Evolutionary conservation across 2,329 filamentous ascomycete species (phyloP), one percentile per base, ranked within the genome.

Genomic region (Akanthomyces muscarius): DNA sequence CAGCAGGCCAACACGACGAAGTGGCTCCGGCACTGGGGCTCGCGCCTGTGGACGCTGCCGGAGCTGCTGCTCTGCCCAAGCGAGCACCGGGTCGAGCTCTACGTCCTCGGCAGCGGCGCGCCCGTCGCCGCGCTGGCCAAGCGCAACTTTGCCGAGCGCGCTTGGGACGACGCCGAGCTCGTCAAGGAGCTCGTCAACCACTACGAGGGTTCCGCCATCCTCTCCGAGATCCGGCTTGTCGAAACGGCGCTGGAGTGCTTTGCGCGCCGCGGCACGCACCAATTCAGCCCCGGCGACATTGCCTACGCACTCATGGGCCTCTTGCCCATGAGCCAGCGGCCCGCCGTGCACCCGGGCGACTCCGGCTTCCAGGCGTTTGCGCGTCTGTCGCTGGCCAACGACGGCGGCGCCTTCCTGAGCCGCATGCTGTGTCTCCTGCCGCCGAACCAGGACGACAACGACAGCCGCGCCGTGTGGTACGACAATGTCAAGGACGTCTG

Each of bases 251-350:
- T 69, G 3, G 45, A 25, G 28, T 81, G 78, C 64, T 70, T 81
- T 8, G 70, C 75, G 11, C 70, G 70, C 21, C 72, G 78, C 11
- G 62, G 73, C 2, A 79, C 75, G 0, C 69, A 69, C 2, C 67
- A 75, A 54, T 75, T 76, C 60, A 71, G 73, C 13, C 65, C 66
- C 0, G 78, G 77, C 1, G 79, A 81, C 60, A 69, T 77, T 10
- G 73, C 75, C 8, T 81, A 81, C 52, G 78, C 77, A 0, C 67
- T 81, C 30, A 81, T 81, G 78, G 79, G 79, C 2, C 71, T 82
- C 11, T 50, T 69, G 3, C 64, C 66, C 7, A 65, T 77, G 3
- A 71, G 77, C 7, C 71, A 75, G 13, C 68, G 79, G 8, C 79
- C 78, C 0, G 66, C 67, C 18, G 72, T 80, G 5, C 69, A 76